Evolutionary conservation across 805 yeast species (phyloP).

Genomic region (Monosporozyma unispora): DNA sequence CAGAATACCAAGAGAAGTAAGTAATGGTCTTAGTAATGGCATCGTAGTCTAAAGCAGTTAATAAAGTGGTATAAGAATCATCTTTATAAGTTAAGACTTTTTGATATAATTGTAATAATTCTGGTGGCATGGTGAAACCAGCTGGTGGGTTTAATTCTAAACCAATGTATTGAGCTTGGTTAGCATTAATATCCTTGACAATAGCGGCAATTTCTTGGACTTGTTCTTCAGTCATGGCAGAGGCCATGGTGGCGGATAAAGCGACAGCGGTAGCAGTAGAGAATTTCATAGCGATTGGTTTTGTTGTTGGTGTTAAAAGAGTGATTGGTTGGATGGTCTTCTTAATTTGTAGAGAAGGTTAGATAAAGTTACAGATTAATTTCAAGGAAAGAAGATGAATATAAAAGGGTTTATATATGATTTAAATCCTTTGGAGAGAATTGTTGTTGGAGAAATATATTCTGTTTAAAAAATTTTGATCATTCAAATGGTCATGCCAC

Average conservation of each 20-base stretch:
- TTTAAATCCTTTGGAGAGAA: no score
- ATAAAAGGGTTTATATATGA: no score
- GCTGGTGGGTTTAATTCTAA: constrained; percentile 6
- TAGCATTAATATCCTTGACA: constrained; percentile 10
- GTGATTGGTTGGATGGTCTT: neutral
- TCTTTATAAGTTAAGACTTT: constrained; percentile 29
- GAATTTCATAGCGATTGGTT: constrained; percentile 3
- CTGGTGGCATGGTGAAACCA: constrained; percentile 23
- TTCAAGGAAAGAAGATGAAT: neutral
- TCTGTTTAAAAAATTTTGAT: no score
- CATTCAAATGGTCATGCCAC: no score
- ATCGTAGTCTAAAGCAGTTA: constrained; percentile 18
- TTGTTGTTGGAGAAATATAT: no score
- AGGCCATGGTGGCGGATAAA: constrained; percentile 8
- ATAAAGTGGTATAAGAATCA: constrained; percentile 29
- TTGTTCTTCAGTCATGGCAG: constrained; percentile 16
- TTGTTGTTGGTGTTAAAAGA: neutral
- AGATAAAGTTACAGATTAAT: neutral
- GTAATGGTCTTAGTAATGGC: constrained; percentile 24
- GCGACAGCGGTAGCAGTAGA: constrained; percentile 6
- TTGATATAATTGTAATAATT: constrained; percentile 22
- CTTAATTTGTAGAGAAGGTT: neutral
- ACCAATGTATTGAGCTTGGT: constrained; percentile 10
- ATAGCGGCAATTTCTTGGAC: constrained; percentile 17
- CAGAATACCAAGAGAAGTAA: constrained; percentile 29